Evolutionary conservation across 495 filamentous ascomycete species (phyloP), one percentile per base, ranked within the genome.

Genomic region (Podospora tetraspora): DNA sequence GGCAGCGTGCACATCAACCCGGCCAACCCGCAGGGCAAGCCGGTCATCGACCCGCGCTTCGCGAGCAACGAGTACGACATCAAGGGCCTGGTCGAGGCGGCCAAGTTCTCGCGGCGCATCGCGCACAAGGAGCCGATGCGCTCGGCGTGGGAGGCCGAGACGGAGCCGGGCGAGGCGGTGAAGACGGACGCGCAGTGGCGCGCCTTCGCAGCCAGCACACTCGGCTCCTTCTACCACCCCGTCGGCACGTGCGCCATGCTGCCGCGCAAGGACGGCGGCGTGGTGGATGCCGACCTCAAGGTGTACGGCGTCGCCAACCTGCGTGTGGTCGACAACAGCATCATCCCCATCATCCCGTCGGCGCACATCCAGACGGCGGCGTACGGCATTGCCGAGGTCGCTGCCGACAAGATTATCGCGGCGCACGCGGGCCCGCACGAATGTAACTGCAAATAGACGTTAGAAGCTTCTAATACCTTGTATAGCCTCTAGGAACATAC

Each of bases 1-100:
- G 86, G 85, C 9, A 85, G 74, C 66, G 79, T 88, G 24, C 86
- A 88, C 66, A 80, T 88, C 68, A 72, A 72, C 57, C 13, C 74
- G 12, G 19, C 68, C n/a, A 29, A 70, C 57, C 52, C 59, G 2
- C 4, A 6, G 1, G 66, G 59, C 13, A 66, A 66, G 23, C 76
- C 73, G 6, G 21, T 72, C 8, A 69, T 78, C 16, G 61, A 78
- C 58, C 75, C 76, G 5, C 56, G 52, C 16, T 75, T 71, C 59
- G 43, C 77, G 8, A 29, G 7, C 24, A 75, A 74, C 63, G 72
- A 73, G 66, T 74, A 75, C 64, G 76, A 78, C 61, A 34, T 75
- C 1, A 29, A 63, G 22, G 70, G 63, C 4, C 27, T 68, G 0
- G 60, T 78, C 12, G 72, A 43, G 10, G 65, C 56, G 2, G n/a